Evolutionary conservation across 371 early-diverging fungal genomes (phyloP), one percentile per base, ranked within the genome.

Genomic region (Choanephora cucurbitarum): DNA sequence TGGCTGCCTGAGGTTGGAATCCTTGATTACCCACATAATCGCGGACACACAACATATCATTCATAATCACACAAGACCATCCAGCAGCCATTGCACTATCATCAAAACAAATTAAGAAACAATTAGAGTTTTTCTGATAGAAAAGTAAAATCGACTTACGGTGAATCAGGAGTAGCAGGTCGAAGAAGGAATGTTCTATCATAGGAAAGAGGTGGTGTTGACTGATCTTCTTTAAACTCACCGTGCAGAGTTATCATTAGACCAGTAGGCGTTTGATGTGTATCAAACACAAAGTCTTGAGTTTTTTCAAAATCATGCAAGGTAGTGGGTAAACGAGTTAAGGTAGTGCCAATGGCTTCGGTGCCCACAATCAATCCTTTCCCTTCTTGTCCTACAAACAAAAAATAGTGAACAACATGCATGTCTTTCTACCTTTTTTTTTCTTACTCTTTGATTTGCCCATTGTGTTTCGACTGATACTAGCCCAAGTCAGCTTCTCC

Each of bases 171-270:
- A 13, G 62, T 43, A 10, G 83, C 68, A 31, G 84, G 82, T 17
- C 73, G 70, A 44, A 86, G 67, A 11, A 81, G 49, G 50, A 86
- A 81, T 8, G 79, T 72, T 15, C 87, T 77, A 46, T 81, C 79
- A 52, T 79, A 83, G 13, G 81, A 77, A 41, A 68, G 69, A 14
- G 70, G 67, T 24, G 59, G 45, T 18, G 59, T 37, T 13, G 58
- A 48, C 2, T 64, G 66, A 10, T 67, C 73, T 67, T 82, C 81
- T 42, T 65, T 67, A 46, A 86, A 83, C 57, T 84, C 83, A 33
- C 87, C 87, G 50, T 83, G 78, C 19, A 84, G 49, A 18, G 55
- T 67, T 14, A 77, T 42, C 0, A 67, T 23, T 22, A 78, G 44
- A 1, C 73, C 74, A 13, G 53, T 54, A 6, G 65, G 65, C 17